A percentile compares a stretch with the other conserved stretches of the same genome.
Evolutionary conservation across 148 eudicot genomes (phyloP).

Genomic region (Fagopyrum tataricum): DNA sequence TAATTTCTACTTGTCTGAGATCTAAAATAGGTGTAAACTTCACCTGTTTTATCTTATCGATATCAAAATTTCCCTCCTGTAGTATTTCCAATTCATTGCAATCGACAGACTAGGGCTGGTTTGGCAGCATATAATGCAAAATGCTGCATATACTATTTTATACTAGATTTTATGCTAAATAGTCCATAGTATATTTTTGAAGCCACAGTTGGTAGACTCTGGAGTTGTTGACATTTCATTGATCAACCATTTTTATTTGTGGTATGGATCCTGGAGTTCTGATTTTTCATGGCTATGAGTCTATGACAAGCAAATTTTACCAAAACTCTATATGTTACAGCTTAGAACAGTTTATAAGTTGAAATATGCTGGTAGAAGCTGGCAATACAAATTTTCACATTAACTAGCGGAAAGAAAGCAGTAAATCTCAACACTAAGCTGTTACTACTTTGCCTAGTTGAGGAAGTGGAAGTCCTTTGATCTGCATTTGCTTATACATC

Average conservation of each 20-base stretch:
- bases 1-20: background rate
- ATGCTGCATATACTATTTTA: too few species aligned
- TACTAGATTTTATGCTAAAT: too few species aligned
- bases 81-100: background rate
- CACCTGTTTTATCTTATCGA: background rate
- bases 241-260: too few species aligned
- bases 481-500: conserved; percentile 92
- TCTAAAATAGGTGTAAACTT: background rate
- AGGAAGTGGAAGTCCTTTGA: conserved; percentile 59
- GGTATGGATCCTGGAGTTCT: too few species aligned
- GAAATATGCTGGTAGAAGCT: background rate
- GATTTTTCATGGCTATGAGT: background rate
- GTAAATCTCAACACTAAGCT: background rate
- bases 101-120: too few species aligned
- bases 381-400: background rate
- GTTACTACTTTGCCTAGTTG: background rate
- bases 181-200: too few species aligned
- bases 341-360: background rate
- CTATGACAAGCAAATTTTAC: background rate
- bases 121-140: too few species aligned
- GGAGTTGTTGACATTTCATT: too few species aligned
- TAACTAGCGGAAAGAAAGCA: background rate
- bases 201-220: too few species aligned
- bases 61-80: background rate
- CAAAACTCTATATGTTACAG: background rate